phyloP scores from a whole-genome alignment of 2,329 filamentous ascomycete species.

The Fusarium sp. region DNA sequence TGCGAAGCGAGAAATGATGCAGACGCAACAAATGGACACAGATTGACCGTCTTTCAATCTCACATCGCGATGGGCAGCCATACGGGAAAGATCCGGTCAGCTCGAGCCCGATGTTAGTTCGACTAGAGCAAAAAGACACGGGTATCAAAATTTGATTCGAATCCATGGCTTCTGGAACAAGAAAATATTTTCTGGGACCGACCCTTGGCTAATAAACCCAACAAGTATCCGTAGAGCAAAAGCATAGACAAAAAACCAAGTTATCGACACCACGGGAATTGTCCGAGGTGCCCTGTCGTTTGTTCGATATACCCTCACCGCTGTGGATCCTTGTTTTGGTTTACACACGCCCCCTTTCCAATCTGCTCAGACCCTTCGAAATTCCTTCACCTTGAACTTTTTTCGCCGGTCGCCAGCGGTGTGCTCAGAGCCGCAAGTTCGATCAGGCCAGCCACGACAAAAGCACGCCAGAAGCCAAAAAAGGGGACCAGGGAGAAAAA shows the following conservation, averaged over 20 bases:
- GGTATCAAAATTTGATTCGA: not conserved
- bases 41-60: not conserved
- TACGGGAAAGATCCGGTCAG: slow-evolving; percentile 27
- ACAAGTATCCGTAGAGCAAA: not conserved
- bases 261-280: slow-evolving; percentile 31
- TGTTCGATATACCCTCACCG: slow-evolving; percentile 1
- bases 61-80: not conserved
- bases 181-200: not conserved
- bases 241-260: not conserved
- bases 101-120: not conserved
- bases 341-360: slow-evolving; percentile 7
- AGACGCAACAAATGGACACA: not conserved
- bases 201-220: not conserved
- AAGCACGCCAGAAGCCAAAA: slow-evolving; percentile 20
- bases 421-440: slow-evolving; percentile 29
- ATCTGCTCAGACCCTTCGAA: slow-evolving; percentile 15
- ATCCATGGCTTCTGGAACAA: slow-evolving; percentile 3
- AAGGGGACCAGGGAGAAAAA: not conserved
- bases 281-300: slow-evolving; percentile 26
- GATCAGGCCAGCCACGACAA: slow-evolving; percentile 32
- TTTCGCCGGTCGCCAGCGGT: slow-evolving; percentile 27
- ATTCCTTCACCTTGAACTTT: slow-evolving; percentile 24
- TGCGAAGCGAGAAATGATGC: not conserved
- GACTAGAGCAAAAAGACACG: not conserved
- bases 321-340: slow-evolving; percentile 12